Percentiles rank a stretch among this genome's conserved stretches.
Conservation (phyloP, 257 asterid genomes). For the Salvia splendens region DNA sequence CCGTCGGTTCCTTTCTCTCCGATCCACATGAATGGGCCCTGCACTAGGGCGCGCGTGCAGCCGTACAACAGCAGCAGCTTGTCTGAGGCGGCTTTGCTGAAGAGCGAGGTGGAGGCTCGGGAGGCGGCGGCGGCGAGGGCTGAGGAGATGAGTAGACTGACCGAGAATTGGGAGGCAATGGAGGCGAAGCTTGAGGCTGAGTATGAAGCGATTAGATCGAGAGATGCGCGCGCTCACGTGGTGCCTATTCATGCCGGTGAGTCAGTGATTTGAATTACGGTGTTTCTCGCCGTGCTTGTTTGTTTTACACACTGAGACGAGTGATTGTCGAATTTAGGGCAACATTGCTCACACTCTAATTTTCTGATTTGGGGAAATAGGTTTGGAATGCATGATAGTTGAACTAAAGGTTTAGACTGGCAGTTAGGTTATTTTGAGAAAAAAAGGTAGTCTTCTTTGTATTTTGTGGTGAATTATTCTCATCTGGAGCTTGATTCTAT, state of each 20-base stretch:
- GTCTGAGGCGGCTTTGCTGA: constrained; percentile 44
- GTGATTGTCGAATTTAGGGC: constrained; percentile 24
- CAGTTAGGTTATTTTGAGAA: constrained; percentile 12
- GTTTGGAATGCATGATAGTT: constrained; percentile 3
- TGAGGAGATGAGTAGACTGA: constrained; percentile 48
- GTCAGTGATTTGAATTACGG: constrained; percentile 25
- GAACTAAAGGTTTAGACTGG: constrained; percentile 23
- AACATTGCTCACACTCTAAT: constrained; percentile 12
- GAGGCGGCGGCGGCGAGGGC: constrained; percentile 49
- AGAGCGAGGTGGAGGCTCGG: constrained; percentile 48
- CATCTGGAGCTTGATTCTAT: constrained; percentile 28
- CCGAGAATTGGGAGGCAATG: constrained; percentile 72
- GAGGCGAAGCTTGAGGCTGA: constrained; percentile 83
- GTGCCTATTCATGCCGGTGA: constrained; percentile 96
- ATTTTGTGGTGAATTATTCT: constrained; percentile 21
- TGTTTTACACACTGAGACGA: neutral
- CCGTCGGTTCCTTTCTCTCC: constrained; percentile 60
- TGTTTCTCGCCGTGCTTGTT: constrained; percentile 7
- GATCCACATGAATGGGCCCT: constrained; percentile 94
- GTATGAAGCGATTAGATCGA: constrained; percentile 56
- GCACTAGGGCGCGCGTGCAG: constrained; percentile 87
- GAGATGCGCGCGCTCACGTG: constrained; percentile 68
- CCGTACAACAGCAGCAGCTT: constrained; percentile 58
- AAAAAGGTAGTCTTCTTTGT: neutral
- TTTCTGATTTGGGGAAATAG: constrained; percentile 23